Conservation (phyloP, 2,329 filamentous ascomycete genomes). For the Eutypa lata region DNA sequence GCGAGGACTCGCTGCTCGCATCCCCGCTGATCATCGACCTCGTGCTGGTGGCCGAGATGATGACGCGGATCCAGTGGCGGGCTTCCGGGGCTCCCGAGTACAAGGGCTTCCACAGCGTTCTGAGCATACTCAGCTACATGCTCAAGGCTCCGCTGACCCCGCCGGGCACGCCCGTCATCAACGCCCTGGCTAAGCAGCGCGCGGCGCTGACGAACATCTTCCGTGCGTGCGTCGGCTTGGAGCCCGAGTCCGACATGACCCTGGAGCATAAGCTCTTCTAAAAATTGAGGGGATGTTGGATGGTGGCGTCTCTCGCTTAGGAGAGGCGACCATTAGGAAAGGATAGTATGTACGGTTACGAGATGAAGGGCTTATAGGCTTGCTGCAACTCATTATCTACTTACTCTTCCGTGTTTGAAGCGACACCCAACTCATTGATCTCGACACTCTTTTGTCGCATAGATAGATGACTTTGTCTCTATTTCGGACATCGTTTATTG, state of each 20-base stretch:
- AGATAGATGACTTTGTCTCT: no score
- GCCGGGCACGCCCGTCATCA: conserved; percentile 91
- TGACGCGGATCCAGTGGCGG: conserved; percentile 98
- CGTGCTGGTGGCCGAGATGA: conserved; percentile 90
- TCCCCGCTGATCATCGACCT: conserved; percentile 97
- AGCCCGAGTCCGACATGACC: conserved; percentile 98
- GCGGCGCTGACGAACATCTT: conserved; percentile 96
- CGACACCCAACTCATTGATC: no score
- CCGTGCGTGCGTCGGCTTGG: conserved; percentile 92
- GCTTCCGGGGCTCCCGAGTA: conserved; percentile 66
- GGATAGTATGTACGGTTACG: no score
- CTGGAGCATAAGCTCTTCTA: conserved; percentile 97
- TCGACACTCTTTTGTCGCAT: no score
- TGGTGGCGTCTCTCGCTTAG: no score
- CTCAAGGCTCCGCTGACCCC: conserved; percentile 93
- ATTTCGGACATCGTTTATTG: no score
- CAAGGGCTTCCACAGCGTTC: conserved; percentile 93
- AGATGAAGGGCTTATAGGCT: no score
- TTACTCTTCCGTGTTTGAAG: no score
- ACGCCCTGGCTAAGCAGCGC: conserved; percentile 93
- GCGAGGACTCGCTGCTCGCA: conserved; percentile 94
- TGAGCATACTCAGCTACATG: conserved; percentile 98
- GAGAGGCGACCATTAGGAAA: no score
- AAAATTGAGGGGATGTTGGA: no score
- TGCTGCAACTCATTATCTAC: no score